Conservation (phyloP, 2,329 filamentous ascomycete species). For the Elsinoe arachidis region DNA sequence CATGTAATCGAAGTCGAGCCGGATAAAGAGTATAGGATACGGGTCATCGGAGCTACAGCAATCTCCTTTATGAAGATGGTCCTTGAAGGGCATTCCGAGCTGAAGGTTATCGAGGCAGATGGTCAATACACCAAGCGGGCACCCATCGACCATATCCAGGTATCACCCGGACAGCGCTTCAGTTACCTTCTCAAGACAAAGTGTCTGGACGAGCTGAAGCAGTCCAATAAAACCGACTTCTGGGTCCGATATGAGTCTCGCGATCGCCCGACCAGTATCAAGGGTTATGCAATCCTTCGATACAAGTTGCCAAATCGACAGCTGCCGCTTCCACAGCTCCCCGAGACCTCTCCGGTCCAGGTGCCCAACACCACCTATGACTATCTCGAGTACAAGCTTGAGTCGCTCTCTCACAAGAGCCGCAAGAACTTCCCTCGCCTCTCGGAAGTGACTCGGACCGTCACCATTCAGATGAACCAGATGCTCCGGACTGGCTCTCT, state of each 20-base stretch:
- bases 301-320: constrained; percentile 26
- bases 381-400: constrained; percentile 33
- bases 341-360: not conserved
- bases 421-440: constrained; percentile 27
- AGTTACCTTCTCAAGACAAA: constrained; percentile 42
- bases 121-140: constrained; percentile 43
- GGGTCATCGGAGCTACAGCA: constrained; percentile 50
- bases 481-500: not conserved
- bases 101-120: constrained; percentile 55
- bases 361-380: constrained; percentile 25
- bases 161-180: constrained; percentile 52
- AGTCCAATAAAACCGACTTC: constrained; percentile 24
- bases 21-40: constrained; percentile 52
- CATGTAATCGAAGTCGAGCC: constrained; percentile 51
- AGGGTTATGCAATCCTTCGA: constrained; percentile 43
- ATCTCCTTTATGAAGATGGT: constrained; percentile 48
- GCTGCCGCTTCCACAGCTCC: constrained; percentile 19
- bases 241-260: constrained; percentile 43
- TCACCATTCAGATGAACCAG: constrained; percentile 24
- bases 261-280: constrained; percentile 39
- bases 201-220: constrained; percentile 14
- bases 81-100: constrained; percentile 47
- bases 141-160: constrained; percentile 43
- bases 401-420: constrained; percentile 23
- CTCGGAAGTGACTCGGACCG: constrained; percentile 27